Evolutionary conservation across 2,329 filamentous ascomycete species (phyloP), one percentile per base, ranked within the genome.

Genomic region (Diaporthe helianthi): DNA sequence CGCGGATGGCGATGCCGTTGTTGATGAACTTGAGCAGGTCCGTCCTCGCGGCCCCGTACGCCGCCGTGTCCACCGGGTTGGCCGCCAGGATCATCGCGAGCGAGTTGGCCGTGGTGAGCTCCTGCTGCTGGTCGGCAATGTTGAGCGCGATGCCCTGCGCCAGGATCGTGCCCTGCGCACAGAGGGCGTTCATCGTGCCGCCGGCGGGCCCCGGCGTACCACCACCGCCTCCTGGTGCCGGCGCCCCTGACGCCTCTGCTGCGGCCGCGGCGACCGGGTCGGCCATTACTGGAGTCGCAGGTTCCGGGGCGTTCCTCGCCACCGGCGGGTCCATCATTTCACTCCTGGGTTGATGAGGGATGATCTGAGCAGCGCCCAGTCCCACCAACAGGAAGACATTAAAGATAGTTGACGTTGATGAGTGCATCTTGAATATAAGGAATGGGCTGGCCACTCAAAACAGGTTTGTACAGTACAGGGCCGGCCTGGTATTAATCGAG

Each of bases 141-240:
- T 76, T 76, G n/a, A 72, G 31, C 13, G 69, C 63, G 38, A 76
- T 75, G 33, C 73, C 73, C 49, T 68, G 66, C 6, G 73, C 74
- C 24, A 76, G 54, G 66, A 74, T 73, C 53, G 69, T 63, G n/a
- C 71, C 71, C 6, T 67, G 64, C 4, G 67, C 69, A 17, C 74
- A 76, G 24, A 33, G 15, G 5, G 26, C 54, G 17, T 53, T 63
- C 44, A 47, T 41, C 3, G 58, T 49, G 12, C 58, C 58, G 29
- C 58, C 58, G 29, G 58, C 58, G 29, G 58, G 44, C 15, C 44
- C 44, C 1, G 55, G 24, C n/a, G 41, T 29, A 15, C 41, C 44
- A 15, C 41, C 58, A 12, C 58, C 58, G 8, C 44, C 58, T 49
- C 44, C 58, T 36, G 58, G 41, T 49, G 58, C 44, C n/a, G 58